Conservation (phyloP, 2,329 filamentous ascomycete genomes). For the Clonostachys byssicola region DNA sequence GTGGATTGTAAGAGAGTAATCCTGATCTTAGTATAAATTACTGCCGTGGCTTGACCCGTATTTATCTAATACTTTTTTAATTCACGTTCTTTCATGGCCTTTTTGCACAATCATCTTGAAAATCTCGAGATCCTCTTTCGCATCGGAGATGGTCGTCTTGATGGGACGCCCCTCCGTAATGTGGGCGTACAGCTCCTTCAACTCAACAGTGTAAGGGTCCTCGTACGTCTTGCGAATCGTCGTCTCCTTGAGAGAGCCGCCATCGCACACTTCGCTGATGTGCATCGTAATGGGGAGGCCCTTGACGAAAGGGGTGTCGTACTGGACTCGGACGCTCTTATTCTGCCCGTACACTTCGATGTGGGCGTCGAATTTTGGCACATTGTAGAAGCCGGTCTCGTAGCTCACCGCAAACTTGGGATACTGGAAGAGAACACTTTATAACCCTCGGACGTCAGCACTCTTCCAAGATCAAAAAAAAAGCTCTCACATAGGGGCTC, state of each 20-base stretch:
- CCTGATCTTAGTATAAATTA: no score
- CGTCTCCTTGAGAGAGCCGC: constrained; percentile 26
- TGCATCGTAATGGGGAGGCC: constrained; percentile 40
- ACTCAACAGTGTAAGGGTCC: constrained; percentile 25
- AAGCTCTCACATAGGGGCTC: no score
- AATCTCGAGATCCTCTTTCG: constrained; percentile 7
- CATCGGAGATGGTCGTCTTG: constrained; percentile 23
- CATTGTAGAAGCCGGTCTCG: constrained; percentile 46
- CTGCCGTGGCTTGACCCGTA: no score
- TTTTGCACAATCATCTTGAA: constrained; percentile 9
- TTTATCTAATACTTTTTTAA: no score
- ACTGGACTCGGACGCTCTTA: constrained; percentile 40
- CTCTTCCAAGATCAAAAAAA: no score
- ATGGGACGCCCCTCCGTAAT: constrained; percentile 11
- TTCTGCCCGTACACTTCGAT: constrained; percentile 42
- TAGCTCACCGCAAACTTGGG: constrained; percentile 45
- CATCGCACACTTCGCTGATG: constrained; percentile 31
- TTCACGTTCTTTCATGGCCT: no score
- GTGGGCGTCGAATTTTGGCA: constrained; percentile 45
- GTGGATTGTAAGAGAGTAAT: no score
- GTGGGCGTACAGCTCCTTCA: constrained; percentile 15
- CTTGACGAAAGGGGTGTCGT: constrained; percentile 50
- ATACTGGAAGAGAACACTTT: constrained; percentile 38
- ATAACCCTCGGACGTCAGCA: no score
- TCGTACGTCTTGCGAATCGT: constrained; percentile 32